Percentiles rank a stretch among this genome's conserved stretches.
These are phyloP conservation scores for Colletotrichum sp. DNA, from an alignment of 2,329 filamentous ascomycete genomes.

Conservation along the genomic window DNA sequence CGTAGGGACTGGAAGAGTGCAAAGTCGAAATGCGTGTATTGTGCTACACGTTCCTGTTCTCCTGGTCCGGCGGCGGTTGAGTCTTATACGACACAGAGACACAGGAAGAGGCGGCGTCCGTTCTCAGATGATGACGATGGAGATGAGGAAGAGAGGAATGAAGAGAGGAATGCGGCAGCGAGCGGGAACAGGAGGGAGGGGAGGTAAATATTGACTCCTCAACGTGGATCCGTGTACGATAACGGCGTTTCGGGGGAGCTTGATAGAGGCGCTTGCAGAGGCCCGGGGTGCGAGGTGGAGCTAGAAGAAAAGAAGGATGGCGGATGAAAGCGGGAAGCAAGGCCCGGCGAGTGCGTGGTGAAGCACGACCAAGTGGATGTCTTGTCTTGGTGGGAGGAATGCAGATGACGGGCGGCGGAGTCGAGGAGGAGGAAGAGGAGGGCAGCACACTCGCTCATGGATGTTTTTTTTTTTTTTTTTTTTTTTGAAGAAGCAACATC, in stretches of 20 bases:
- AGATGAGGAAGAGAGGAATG: conserved; percentile 14
- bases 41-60: conserved; percentile 18
- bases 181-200: conserved; percentile 11
- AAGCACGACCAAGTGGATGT: not conserved
- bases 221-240: conserved; percentile 19
- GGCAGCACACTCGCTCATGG: not conserved
- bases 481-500: too few species aligned
- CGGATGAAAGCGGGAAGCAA: conserved; percentile 16
- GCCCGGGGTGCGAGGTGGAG: conserved; percentile 4
- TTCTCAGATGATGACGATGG: conserved; percentile 4
- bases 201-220: conserved; percentile 15
- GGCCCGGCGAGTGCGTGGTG: conserved; percentile 2
- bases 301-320: conserved; percentile 10
- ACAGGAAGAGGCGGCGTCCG: conserved; percentile 1
- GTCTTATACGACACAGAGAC: not conserved
- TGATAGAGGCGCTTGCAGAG: conserved; percentile 15
- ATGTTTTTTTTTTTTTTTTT: not conserved
- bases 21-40: conserved; percentile 13
- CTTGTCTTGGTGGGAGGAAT: conserved; percentile 12
- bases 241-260: conserved; percentile 4
- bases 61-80: conserved; percentile 1
- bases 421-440: not conserved
- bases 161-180: conserved; percentile 9
- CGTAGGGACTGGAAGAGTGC: conserved; percentile 22
- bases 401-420: conserved; percentile 13